Base-by-base conservation (phyloP, 257 asterid species). In the Capsicum baccatum region DNA sequence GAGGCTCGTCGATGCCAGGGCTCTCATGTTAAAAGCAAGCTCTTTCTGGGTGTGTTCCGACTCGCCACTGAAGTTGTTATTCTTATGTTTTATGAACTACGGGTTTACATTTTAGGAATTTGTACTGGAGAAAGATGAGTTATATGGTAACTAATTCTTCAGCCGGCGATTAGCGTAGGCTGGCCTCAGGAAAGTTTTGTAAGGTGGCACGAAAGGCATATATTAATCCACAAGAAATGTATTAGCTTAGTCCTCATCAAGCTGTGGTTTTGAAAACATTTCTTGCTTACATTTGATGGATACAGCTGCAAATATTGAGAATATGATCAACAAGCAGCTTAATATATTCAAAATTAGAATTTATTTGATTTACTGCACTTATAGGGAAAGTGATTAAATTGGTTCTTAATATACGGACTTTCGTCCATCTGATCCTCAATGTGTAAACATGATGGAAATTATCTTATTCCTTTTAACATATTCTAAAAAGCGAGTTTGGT, bases 271-370 rank as follows among this genome's bases (percentile, higher is more conserved):
- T 17, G 79, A 16, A 17, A 70, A 9, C 35, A 42, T 76, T 47
- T 84, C 73, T 66, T 33, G 71, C 71, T 33, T 66, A 66, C 11
- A 66, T 66, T 66, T 66, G 47, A 9, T 9, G 10, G 69, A 63
- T 0, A 63, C 39, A 21, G 69, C 21, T 1, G 69, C 15, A 63
- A 62, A 4, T 19, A 62, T 62, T 21, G 69, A 47, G 44, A 64
- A 2, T 26, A 64, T 26, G 44, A 33, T 26, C 0, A 33, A 33
- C n/a, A 12, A 66, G 1, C 19, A 73, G n/a, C 13, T 3, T 9
- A 19, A 1, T 12, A 48, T 11, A 11, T 21, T 3, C 55, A 19
- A 3, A 73, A 50, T 6, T 19, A 48, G 6, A 50, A 19, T 19
- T 12, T 11, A 26, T 14, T 66, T 10, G 9, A 33, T 35, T 64